Evolutionary conservation across 805 yeast genomes (phyloP).

Genomic region (Ogataea siamensis): DNA sequence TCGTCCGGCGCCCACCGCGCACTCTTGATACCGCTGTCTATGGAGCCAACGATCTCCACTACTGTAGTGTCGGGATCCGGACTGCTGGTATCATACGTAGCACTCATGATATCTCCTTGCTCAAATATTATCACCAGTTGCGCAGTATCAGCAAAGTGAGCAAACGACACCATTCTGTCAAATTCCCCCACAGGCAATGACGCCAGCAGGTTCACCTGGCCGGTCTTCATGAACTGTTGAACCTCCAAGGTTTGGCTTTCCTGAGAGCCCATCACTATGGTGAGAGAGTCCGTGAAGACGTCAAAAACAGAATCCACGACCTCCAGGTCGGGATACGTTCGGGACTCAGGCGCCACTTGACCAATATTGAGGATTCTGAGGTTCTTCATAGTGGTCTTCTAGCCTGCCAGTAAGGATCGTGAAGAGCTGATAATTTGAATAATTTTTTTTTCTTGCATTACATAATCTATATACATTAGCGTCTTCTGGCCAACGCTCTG

Average conservation of each 20-base stretch:
- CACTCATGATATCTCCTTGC: constrained; percentile 74
- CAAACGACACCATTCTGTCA: constrained; percentile 51
- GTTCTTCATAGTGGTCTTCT: constrained; percentile 31
- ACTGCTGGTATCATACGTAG: constrained; percentile 50
- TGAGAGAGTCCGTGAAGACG: constrained; percentile 67
- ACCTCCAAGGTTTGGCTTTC: constrained; percentile 64
- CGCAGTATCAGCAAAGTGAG: constrained; percentile 66
- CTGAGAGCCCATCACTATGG: constrained; percentile 55
- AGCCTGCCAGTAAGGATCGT: not conserved
- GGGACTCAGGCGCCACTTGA: constrained; percentile 47
- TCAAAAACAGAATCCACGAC: constrained; percentile 61
- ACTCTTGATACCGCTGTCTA: constrained; percentile 70
- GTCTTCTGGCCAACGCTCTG: constrained; percentile 13
- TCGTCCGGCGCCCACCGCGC: constrained; percentile 92
- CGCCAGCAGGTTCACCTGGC: constrained; percentile 56
- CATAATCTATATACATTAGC: constrained; percentile 14
- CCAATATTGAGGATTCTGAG: constrained; percentile 49
- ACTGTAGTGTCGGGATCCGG: constrained; percentile 54
- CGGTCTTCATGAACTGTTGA: constrained; percentile 70
- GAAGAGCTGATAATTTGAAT: constrained; percentile 1
- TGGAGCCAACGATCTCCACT: constrained; percentile 76
- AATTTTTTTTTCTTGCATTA: constrained; percentile 12
- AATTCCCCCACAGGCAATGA: constrained; percentile 50
- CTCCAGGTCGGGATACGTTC: constrained; percentile 64
- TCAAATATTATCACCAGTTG: constrained; percentile 64